These are phyloP conservation scores for Nemania sp. DNA, from an alignment of 2,329 filamentous ascomycete genomes.

Conservation along the genomic window DNA sequence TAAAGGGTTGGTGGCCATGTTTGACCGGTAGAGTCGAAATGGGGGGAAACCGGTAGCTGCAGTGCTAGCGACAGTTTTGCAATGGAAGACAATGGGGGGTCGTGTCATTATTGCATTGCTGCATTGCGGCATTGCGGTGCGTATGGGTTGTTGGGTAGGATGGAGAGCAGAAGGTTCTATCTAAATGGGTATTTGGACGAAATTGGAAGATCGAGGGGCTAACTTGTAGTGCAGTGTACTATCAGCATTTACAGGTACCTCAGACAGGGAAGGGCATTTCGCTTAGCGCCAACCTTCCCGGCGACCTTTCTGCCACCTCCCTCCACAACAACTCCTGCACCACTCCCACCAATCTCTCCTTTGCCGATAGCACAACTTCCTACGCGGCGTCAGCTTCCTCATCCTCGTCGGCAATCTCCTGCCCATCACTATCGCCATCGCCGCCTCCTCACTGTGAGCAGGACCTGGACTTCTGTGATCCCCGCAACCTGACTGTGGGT, in stretches of 20 bases:
- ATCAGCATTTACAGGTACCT: constrained; percentile 52
- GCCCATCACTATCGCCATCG: constrained; percentile 88
- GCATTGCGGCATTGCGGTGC: background rate
- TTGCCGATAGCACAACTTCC: constrained; percentile 28
- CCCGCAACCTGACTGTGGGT: constrained; percentile 84
- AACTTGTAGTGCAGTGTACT: constrained; percentile 49
- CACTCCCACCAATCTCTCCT: constrained; percentile 36
- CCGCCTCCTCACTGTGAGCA: constrained; percentile 82
- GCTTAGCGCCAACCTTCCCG: constrained; percentile 70
- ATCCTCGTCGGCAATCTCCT: constrained; percentile 65
- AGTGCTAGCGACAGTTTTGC: background rate
- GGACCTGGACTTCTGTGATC: constrained; percentile 90
- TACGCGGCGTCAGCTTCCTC: constrained; percentile 24
- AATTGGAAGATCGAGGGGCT: constrained; percentile 35
- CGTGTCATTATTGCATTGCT: background rate
- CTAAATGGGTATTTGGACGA: background rate
- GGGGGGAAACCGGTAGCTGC: background rate
- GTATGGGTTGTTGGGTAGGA: background rate
- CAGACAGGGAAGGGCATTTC: constrained; percentile 66
- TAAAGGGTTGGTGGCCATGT: background rate
- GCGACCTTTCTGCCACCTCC: constrained; percentile 77
- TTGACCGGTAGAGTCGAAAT: background rate
- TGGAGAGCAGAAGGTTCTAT: background rate
- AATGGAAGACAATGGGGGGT: background rate
- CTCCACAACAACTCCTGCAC: constrained; percentile 31